Conservation (phyloP, 805 yeast species). For the Yarrowia sp. region DNA sequence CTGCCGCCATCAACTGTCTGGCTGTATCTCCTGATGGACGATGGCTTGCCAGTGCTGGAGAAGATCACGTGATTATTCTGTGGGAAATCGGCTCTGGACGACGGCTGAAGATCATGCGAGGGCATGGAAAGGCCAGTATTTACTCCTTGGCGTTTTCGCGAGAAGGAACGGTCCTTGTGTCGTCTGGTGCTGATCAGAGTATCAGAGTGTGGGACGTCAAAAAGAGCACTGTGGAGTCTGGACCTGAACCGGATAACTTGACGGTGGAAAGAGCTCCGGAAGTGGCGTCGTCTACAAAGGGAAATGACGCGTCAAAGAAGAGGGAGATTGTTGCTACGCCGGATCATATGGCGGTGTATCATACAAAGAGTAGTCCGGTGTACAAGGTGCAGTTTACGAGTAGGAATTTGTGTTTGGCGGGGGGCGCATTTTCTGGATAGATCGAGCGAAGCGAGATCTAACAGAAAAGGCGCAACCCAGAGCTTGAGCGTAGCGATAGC, state of each 20-base stretch:
- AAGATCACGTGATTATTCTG: slow-evolving; percentile 79
- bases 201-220: slow-evolving; percentile 96
- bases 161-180: slow-evolving; percentile 85
- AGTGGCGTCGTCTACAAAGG: slow-evolving; percentile 28
- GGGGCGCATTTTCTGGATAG: slow-evolving; percentile 70
- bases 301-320: slow-evolving; percentile 36
- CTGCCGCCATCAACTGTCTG: slow-evolving; percentile 79
- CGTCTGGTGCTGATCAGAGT: slow-evolving; percentile 89
- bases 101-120: slow-evolving; percentile 84
- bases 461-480: too few species aligned
- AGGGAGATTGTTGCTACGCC: slow-evolving; percentile 76
- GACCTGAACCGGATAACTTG: slow-evolving; percentile 73
- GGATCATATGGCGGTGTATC: slow-evolving; percentile 90
- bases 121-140: slow-evolving; percentile 86
- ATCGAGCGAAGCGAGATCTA: too few species aligned
- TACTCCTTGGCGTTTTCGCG: slow-evolving; percentile 79
- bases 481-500: too few species aligned
- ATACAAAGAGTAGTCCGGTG: slow-evolving; percentile 91
- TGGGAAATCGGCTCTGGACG: slow-evolving; percentile 96
- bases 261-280: slow-evolving; percentile 40
- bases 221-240: slow-evolving; percentile 75
- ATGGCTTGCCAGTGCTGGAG: slow-evolving; percentile 94
- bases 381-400: slow-evolving; percentile 90
- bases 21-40: slow-evolving; percentile 97
- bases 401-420: slow-evolving; percentile 86